phyloP scores from a whole-genome alignment of 192 early-diverging fungal species.

The Dissophora globulifera region DNA sequence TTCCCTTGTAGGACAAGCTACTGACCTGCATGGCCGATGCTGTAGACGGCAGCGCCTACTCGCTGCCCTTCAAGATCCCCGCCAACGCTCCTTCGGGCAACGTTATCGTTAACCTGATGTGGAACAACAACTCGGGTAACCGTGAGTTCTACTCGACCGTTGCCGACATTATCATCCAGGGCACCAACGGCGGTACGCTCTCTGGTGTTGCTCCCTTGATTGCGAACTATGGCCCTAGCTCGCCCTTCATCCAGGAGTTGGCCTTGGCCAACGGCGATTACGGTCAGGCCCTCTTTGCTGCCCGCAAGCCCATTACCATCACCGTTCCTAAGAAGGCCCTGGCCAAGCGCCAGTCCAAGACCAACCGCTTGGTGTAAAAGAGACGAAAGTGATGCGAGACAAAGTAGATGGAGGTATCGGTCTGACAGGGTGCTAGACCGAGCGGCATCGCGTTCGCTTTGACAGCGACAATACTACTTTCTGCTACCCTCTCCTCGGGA shows the following conservation, averaged over 20 bases:
- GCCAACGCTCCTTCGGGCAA: slow-evolving; percentile 63
- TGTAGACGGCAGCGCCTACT: slow-evolving; percentile 16
- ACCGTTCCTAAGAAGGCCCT: slow-evolving; percentile 8
- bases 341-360: slow-evolving; percentile 13
- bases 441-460: slow-evolving; percentile 2
- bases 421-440: neutral
- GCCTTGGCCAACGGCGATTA: slow-evolving; percentile 25
- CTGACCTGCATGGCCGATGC: slow-evolving; percentile 60
- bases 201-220: slow-evolving; percentile 41
- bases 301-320: slow-evolving; percentile 36
- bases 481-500: too few species aligned
- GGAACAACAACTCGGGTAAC: slow-evolving; percentile 71
- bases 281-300: slow-evolving; percentile 33
- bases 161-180: slow-evolving; percentile 68
- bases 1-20: too few species aligned
- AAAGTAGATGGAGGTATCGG: neutral
- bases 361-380: slow-evolving; percentile 5
- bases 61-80: slow-evolving; percentile 67
- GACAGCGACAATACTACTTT: slow-evolving; percentile 2
- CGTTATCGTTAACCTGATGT: slow-evolving; percentile 70
- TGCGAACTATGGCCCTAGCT: slow-evolving; percentile 50
- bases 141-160: slow-evolving; percentile 78
- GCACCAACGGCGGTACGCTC: slow-evolving; percentile 44
- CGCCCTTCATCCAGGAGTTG: slow-evolving; percentile 25
- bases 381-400: neutral